phyloP scores from a whole-genome alignment of 495 filamentous ascomycete genomes.

The Aspergillus ostianus region DNA sequence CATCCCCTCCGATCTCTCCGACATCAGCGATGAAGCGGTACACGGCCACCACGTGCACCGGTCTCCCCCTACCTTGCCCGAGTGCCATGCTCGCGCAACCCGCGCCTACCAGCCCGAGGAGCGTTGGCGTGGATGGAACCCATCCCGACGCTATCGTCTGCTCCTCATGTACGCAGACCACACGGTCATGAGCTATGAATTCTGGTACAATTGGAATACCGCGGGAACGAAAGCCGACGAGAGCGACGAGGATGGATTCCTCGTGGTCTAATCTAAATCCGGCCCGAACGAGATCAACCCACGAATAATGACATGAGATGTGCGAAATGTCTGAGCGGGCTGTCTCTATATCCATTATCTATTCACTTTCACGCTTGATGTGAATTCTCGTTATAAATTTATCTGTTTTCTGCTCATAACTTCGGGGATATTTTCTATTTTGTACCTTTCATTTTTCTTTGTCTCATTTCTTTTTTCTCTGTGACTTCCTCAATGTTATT shows the following conservation, averaged over 20 bases:
- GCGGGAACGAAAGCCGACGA: conserved; percentile 1
- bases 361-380: not conserved
- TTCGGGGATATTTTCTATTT: not conserved
- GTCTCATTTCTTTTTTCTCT: not conserved
- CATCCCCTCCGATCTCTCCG: conserved; percentile 2
- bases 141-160: conserved; percentile 60
- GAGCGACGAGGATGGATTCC: conserved; percentile 15
- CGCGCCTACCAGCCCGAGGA: conserved; percentile 37
- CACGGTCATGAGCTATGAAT: conserved; percentile 77
- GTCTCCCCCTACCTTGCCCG: conserved; percentile 31
- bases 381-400: not conserved
- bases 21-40: conserved; percentile 2
- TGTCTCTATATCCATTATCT: not conserved
- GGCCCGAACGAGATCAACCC: not conserved
- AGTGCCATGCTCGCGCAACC: conserved; percentile 41
- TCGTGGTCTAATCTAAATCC: conserved; percentile 16
- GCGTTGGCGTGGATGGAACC: conserved; percentile 38
- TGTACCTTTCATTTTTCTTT: not conserved
- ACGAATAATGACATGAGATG: not conserved
- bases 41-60: conserved; percentile 3
- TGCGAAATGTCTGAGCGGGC: not conserved
- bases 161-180: conserved; percentile 76
- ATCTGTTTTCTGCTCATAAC: not conserved
- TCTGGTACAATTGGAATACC: conserved; percentile 49
- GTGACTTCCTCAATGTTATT: not conserved